Conservation (phyloP, 768 basidiomycete genomes). For the Daedaleopsis nitida region DNA sequence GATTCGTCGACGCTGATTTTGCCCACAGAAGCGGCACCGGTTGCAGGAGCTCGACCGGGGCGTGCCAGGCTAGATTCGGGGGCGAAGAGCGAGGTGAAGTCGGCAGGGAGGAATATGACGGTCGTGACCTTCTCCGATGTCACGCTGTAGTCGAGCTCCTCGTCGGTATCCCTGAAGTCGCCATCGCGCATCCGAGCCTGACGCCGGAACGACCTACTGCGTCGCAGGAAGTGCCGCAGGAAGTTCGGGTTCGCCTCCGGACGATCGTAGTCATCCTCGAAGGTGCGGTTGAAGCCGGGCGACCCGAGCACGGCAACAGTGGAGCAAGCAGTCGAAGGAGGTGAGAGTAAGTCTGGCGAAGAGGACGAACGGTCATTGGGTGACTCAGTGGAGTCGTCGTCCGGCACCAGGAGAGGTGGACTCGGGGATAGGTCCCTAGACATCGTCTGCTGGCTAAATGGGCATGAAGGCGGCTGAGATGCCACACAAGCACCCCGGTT, state of each 20-base stretch:
- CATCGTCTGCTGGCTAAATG: background rate
- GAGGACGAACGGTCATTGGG: background rate
- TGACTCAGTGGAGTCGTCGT: slow-evolving; percentile 6
- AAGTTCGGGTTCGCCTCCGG: slow-evolving; percentile 6
- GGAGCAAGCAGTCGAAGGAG: slow-evolving; percentile 9
- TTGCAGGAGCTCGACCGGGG: background rate
- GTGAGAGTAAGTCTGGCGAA: background rate
- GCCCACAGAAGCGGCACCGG: background rate
- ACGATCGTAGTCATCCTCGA: slow-evolving; percentile 10
- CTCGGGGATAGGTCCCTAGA: background rate
- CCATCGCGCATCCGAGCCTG: slow-evolving; percentile 15
- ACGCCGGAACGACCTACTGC: slow-evolving; percentile 1
- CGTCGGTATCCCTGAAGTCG: slow-evolving; percentile 8
- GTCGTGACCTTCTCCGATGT: background rate
- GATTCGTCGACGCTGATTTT: background rate
- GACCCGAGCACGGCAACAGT: slow-evolving; percentile 12
- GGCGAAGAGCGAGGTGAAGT: background rate
- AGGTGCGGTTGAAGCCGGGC: background rate
- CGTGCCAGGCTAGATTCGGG: background rate
- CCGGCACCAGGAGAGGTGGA: background rate
- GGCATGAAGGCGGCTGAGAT: background rate
- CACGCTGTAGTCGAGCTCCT: slow-evolving; percentile 4
- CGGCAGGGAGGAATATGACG: background rate
- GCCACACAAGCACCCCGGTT: background rate
- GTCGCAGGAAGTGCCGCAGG: background rate